phyloP scores from a whole-genome alignment of 2,329 filamentous ascomycete species.

The Aspergillus candidus region DNA sequence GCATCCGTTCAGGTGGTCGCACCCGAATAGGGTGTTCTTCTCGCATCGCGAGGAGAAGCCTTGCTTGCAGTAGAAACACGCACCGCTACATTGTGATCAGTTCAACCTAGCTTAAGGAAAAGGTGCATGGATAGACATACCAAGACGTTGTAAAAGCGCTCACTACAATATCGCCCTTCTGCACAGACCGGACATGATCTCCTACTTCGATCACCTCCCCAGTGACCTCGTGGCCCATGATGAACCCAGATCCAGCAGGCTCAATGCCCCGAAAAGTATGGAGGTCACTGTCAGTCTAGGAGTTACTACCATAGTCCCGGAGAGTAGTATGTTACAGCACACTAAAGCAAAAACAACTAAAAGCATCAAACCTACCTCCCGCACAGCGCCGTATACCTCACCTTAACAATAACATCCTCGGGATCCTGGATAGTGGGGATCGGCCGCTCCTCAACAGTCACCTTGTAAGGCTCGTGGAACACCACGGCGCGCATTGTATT shows the following conservation, averaged over 20 bases:
- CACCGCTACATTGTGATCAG: constrained; percentile 41
- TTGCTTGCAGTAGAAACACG: constrained; percentile 79
- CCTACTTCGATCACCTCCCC: constrained; percentile 67
- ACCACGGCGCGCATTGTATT: constrained; percentile 80
- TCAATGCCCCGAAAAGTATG: constrained; percentile 83
- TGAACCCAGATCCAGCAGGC: constrained; percentile 57
- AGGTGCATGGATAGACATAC: constrained; percentile 39
- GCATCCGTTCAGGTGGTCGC: constrained; percentile 61
- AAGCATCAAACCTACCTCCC: constrained; percentile 59
- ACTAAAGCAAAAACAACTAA: neutral
- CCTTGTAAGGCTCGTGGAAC: constrained; percentile 70
- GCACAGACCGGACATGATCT: constrained; percentile 59
- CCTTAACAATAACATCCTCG: constrained; percentile 75
- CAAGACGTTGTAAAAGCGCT: constrained; percentile 78
- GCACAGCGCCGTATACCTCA: constrained; percentile 76
- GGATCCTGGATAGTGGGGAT: constrained; percentile 66
- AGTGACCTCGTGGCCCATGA: constrained; percentile 78
- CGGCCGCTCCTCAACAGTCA: constrained; percentile 72
- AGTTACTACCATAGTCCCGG: neutral
- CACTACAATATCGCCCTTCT: constrained; percentile 71
- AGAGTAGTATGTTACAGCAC: neutral
- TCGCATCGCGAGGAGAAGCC: constrained; percentile 72
- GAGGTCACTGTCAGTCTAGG: constrained; percentile 57
- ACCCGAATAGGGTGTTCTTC: constrained; percentile 65
- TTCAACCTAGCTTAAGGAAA: neutral